phyloP scores from a whole-genome alignment of 2,329 filamentous ascomycete species.

The Fonsecaea multimorphosa region DNA sequence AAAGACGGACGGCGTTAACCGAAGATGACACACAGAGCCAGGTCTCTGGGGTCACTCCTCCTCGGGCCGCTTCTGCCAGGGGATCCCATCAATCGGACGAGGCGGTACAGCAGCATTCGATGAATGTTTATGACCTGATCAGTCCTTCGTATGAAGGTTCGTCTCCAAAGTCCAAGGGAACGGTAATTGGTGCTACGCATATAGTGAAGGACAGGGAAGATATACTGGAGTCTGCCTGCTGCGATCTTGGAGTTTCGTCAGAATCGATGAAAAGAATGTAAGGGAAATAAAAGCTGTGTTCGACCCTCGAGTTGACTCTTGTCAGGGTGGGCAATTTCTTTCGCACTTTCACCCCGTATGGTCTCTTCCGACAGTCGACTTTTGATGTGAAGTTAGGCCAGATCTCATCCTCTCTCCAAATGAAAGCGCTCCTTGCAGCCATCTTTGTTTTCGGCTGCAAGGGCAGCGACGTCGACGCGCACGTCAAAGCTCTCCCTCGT shows the following conservation, averaged over 20 bases:
- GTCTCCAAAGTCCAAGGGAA: slow-evolving; percentile 5
- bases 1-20: slow-evolving; percentile 13
- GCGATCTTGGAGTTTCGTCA: background rate
- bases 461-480: slow-evolving; percentile 10
- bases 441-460: slow-evolving; percentile 43
- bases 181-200: background rate
- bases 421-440: slow-evolving; percentile 43
- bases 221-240: background rate
- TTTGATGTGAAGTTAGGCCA: slow-evolving; percentile 40
- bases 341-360: slow-evolving; percentile 44
- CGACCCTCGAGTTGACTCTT: background rate
- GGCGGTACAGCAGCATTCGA: no score
- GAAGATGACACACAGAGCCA: background rate
- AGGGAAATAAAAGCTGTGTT: slow-evolving; percentile 4
- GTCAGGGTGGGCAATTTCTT: slow-evolving; percentile 36
- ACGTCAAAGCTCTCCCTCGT: background rate
- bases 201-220: background rate
- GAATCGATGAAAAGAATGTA: slow-evolving; percentile 13
- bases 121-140: no score
- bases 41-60: no score
- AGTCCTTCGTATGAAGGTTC: slow-evolving; percentile 8
- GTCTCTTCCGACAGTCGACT: slow-evolving; percentile 44
- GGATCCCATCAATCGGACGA: no score
- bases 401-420: slow-evolving; percentile 34
- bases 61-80: no score